A percentile compares a stretch with the other conserved stretches of the same genome.
Conservation (phyloP, 2,329 filamentous ascomycete species). For the Sporothrix protearum region DNA sequence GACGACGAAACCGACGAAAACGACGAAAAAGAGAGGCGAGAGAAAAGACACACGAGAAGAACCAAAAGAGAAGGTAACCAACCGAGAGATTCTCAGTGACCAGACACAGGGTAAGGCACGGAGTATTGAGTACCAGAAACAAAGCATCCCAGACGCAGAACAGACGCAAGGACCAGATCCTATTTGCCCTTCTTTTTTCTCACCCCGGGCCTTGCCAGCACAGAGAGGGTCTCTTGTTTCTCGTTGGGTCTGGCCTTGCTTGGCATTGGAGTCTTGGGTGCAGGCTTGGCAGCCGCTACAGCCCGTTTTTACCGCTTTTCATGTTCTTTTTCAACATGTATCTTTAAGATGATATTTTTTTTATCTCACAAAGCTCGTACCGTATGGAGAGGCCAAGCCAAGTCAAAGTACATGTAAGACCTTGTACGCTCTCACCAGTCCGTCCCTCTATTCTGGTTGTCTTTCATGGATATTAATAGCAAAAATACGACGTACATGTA, state of each 20-base stretch:
- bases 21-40: neutral
- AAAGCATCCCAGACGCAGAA: neutral
- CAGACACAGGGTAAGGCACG: neutral
- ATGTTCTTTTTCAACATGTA: neutral
- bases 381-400: too few relatives aligned
- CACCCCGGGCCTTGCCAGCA: neutral
- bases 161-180: neutral
- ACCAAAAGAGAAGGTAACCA: neutral
- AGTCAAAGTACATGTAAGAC: neutral
- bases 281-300: conserved; percentile 10
- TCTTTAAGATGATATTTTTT: neutral
- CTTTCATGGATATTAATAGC: too few relatives aligned
- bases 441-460: too few relatives aligned
- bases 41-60: neutral
- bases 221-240: neutral
- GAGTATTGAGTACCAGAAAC: neutral
- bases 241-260: neutral
- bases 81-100: neutral
- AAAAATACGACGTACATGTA: too few relatives aligned
- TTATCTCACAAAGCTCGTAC: neutral
- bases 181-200: neutral
- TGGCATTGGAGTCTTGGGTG: conserved; percentile 7
- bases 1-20: neutral
- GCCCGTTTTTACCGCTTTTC: neutral
- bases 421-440: too few relatives aligned